Base-by-base conservation (phyloP, 1,284 basidiomycete genomes). In the Ustilago loliicola region DNA sequence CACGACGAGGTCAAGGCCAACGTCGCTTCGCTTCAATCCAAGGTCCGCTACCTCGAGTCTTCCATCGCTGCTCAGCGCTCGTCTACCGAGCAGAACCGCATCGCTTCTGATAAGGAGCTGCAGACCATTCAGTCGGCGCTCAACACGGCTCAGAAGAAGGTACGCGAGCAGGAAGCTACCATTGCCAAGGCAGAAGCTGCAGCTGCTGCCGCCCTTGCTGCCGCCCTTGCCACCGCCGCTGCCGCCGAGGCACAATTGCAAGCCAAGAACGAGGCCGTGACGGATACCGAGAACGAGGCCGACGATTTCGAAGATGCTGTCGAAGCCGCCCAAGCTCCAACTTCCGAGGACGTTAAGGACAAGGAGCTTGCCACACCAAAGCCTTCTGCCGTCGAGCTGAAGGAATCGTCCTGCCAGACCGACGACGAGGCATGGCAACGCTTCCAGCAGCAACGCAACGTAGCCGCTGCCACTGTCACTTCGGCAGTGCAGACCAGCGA, bases 361-460 rank as follows among this genome's bases (percentile, higher is more conserved):
- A 50, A 15, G 48, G 48, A 51, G 25, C 48, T 63, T 17, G 79
- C 60, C 0, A 30, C 62, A 42, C 42, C 70, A 13, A 63, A 65
- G 29, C 51, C 27, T 17, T 51, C 51, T 3, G 59, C 63, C 8
- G 67, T 71, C 38, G 80, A 83, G 42, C 62, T 76, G 30, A 77
- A 70, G 53, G 81, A 83, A 32, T 64, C 61, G 7, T 68, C 69
- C 1, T 77, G 70, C 36, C 81, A 83, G 63, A 83, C 81, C 10
- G 79, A 83, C 65, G 79, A 83, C 40, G 62, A 65, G 34, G 58
- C 72, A 7, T 81, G 81, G 81, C 51, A 66, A 29, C 55, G 29
- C 9, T 73, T 63, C 61, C 76, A 73, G 53, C 56, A 75, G 48
- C 67, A 65, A 34, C 61, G 50, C 23, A 56, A 64, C 15, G 58